These are phyloP conservation scores for Colletotrichum coccodes DNA, from an alignment of 2,329 filamentous ascomycete species.

Conservation along the genomic window DNA sequence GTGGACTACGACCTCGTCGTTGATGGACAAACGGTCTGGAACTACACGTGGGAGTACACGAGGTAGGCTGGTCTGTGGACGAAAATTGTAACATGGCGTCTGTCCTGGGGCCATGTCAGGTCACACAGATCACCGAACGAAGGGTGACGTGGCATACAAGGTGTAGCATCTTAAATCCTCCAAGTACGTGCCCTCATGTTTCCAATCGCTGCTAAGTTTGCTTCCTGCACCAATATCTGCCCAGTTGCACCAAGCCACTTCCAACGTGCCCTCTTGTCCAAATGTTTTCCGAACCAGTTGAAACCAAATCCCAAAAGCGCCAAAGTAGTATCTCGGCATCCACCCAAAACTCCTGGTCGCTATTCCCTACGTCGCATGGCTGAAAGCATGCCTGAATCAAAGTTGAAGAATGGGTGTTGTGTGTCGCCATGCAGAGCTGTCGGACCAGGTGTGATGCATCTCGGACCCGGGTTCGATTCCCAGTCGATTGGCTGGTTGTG, in stretches of 20 bases:
- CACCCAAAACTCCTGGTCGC: conserved; percentile 6
- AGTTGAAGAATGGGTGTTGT: background rate
- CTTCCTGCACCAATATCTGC: background rate
- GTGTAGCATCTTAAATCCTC: too few species aligned
- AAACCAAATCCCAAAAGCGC: conserved; percentile 14
- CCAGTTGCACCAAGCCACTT: background rate
- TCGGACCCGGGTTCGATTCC: background rate
- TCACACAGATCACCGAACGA: too few species aligned
- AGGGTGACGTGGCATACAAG: too few species aligned
- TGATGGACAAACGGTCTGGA: conserved; percentile 12
- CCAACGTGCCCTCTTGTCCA: background rate
- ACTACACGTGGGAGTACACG: conserved; percentile 13
- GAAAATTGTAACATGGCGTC: background rate
- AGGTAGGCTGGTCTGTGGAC: background rate
- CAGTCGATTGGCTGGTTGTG: background rate
- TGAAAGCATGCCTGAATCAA: conserved; percentile 20
- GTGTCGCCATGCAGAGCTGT: background rate
- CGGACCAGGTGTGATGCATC: background rate
- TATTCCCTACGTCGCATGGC: conserved; percentile 19
- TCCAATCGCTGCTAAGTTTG: background rate
- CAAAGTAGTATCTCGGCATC: background rate
- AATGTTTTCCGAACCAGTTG: background rate
- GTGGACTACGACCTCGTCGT: conserved; percentile 24
- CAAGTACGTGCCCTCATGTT: too few species aligned
- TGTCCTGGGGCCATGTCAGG: too few species aligned